Percentiles rank a stretch among this genome's conserved stretches.
Evolutionary conservation across 441 rosid species (phyloP).

Genomic region (Gossypium davidsonii): DNA sequence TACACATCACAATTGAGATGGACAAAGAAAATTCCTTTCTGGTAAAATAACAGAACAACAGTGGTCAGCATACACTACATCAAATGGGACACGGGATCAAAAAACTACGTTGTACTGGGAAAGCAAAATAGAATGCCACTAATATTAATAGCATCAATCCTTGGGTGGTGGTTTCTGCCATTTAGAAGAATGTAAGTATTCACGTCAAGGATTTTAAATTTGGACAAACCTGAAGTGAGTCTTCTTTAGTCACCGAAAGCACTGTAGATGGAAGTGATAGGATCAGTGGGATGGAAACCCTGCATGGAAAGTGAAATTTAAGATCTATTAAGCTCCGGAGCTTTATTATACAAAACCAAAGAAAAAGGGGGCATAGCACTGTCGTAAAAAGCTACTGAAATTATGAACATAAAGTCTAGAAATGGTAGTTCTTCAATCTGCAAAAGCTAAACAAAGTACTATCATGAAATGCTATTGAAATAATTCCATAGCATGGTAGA

Average conservation of each 20-base stretch:
- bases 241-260: slow-evolving; percentile 74
- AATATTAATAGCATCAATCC: neutral
- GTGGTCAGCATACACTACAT: neutral
- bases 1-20: neutral
- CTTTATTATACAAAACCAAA: neutral
- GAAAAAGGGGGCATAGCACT: neutral
- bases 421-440: neutral
- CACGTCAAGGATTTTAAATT: neutral
- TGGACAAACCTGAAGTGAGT: slow-evolving; percentile 54
- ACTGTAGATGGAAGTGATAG: slow-evolving; percentile 77
- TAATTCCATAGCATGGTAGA: neutral
- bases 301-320: slow-evolving; percentile 30
- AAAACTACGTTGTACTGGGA: neutral
- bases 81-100: neutral
- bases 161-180: neutral
- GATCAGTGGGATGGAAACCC: slow-evolving; percentile 75
- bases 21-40: neutral
- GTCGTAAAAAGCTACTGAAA: neutral
- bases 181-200: neutral
- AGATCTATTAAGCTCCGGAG: neutral
- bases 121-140: slow-evolving; percentile 1
- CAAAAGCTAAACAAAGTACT: neutral
- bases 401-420: neutral
- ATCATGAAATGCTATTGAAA: neutral
- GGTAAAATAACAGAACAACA: neutral